A percentile compares a stretch with the other conserved stretches of the same genome.
Conservation (phyloP, 768 basidiomycete genomes). For the Arthromyces matolae region DNA sequence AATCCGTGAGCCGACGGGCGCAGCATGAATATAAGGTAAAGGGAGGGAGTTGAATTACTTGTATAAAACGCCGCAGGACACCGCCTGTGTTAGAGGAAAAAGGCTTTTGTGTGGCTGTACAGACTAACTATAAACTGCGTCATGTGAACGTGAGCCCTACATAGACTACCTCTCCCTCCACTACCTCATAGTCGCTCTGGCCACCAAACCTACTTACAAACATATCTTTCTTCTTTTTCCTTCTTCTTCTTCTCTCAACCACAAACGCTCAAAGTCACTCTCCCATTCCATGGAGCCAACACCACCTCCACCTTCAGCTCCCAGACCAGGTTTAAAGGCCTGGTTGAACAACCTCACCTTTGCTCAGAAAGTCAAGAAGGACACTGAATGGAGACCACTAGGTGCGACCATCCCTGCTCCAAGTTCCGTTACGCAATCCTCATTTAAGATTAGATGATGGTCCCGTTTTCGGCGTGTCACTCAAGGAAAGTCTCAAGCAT, state of each 20-base stretch:
- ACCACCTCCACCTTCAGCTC: constrained; percentile 30
- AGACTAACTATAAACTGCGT: constrained; percentile 11
- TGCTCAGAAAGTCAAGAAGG: constrained; percentile 59
- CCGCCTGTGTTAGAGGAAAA: too few species aligned
- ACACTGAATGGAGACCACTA: constrained; percentile 38
- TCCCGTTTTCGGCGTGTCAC: constrained; percentile 78
- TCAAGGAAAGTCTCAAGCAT: constrained; percentile 78
- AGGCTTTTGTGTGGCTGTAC: constrained; percentile 20
- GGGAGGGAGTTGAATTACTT: too few species aligned
- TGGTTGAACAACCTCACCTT: constrained; percentile 82
- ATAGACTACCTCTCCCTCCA: too few species aligned
- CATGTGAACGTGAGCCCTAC: constrained; percentile 18
- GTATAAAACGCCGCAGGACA: too few species aligned
- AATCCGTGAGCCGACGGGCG: too few species aligned
- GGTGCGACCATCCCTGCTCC: constrained; percentile 31
- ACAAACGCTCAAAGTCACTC: constrained; percentile 14
- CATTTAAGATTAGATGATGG: constrained; percentile 7
- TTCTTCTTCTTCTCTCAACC: constrained; percentile 1
- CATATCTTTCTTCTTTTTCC: constrained; percentile 17
- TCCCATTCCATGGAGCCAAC: constrained; percentile 9
- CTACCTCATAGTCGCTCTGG: too few species aligned
- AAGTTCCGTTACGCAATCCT: background rate
- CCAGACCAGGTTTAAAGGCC: constrained; percentile 62
- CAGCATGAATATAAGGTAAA: too few species aligned
- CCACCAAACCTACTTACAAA: constrained; percentile 9